phyloP scores from a whole-genome alignment of 2,329 filamentous ascomycete genomes.

The Colletotrichum zoysiae region DNA sequence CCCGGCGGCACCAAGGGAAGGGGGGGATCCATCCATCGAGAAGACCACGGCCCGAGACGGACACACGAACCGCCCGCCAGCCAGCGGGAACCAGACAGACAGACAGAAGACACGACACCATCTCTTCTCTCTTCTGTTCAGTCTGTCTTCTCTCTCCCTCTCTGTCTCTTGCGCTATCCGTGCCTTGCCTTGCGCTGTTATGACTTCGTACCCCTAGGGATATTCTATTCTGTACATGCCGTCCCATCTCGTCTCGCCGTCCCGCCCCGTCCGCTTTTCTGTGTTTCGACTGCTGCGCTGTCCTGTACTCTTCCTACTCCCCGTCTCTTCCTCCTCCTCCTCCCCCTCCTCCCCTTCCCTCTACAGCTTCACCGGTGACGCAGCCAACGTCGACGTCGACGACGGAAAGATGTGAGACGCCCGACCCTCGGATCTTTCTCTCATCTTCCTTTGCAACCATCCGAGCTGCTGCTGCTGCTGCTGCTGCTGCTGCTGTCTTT shows the following conservation, averaged over 20 bases:
- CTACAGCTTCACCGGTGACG: conserved; percentile 12
- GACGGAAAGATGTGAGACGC: conserved; percentile 40
- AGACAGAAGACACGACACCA: too few species aligned
- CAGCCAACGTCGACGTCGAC: conserved; percentile 17
- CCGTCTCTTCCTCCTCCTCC: neutral
- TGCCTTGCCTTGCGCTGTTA: neutral
- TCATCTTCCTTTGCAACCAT: conserved; percentile 16
- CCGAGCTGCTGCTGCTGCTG: neutral
- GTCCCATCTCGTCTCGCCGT: neutral
- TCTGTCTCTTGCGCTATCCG: neutral
- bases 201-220: neutral
- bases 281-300: conserved; percentile 22
- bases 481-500: conserved; percentile 26
- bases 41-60: neutral
- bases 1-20: conserved; percentile 24
- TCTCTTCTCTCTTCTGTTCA: neutral
- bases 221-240: neutral
- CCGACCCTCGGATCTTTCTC: conserved; percentile 27
- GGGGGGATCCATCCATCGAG: neutral
- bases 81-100: neutral
- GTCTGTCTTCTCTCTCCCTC: neutral
- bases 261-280: conserved; percentile 1
- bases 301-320: neutral
- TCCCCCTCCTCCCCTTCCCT: neutral
- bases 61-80: neutral